A percentile compares a stretch with the other conserved stretches of the same genome.
These are phyloP conservation scores for Candida easanensis DNA, from an alignment of 805 yeast genomes.

Conservation along the genomic window DNA sequence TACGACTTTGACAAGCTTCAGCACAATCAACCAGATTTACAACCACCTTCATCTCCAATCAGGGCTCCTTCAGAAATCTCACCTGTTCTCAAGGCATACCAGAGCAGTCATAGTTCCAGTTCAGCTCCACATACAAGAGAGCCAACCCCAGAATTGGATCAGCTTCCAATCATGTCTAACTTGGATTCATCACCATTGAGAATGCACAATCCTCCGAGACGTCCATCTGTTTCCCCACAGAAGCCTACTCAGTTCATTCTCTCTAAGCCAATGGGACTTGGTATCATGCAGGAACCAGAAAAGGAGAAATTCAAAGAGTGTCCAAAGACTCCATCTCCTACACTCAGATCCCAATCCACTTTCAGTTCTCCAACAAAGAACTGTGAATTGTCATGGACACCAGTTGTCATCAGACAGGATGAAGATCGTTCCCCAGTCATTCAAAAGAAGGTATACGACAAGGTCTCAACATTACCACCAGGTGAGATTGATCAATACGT, in stretches of 20 bases:
- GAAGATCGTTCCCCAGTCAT: slow-evolving; percentile 3
- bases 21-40: slow-evolving; percentile 1
- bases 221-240: slow-evolving; percentile 9
- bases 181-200: slow-evolving; percentile 8
- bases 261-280: slow-evolving; percentile 15
- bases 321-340: slow-evolving; percentile 44
- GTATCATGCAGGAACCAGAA: slow-evolving; percentile 17
- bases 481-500: slow-evolving; percentile 86
- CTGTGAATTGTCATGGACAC: slow-evolving; percentile 24
- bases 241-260: slow-evolving; percentile 14
- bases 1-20: slow-evolving; percentile 18
- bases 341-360: slow-evolving; percentile 34
- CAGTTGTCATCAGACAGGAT: slow-evolving; percentile 20
- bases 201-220: background rate
- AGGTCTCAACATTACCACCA: slow-evolving; percentile 70
- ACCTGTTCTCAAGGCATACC: slow-evolving; percentile 9
- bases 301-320: slow-evolving; percentile 33
- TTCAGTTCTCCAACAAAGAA: slow-evolving; percentile 22
- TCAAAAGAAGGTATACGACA: slow-evolving; percentile 26
- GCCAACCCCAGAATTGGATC: slow-evolving; percentile 12
- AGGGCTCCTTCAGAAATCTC: slow-evolving; percentile 12
- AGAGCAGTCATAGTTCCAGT: slow-evolving; percentile 7
- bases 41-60: slow-evolving; percentile 11
- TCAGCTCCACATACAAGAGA: slow-evolving; percentile 9
- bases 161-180: background rate